Conservation (phyloP, 805 yeast genomes). For the Lipomyces yamadae region DNA sequence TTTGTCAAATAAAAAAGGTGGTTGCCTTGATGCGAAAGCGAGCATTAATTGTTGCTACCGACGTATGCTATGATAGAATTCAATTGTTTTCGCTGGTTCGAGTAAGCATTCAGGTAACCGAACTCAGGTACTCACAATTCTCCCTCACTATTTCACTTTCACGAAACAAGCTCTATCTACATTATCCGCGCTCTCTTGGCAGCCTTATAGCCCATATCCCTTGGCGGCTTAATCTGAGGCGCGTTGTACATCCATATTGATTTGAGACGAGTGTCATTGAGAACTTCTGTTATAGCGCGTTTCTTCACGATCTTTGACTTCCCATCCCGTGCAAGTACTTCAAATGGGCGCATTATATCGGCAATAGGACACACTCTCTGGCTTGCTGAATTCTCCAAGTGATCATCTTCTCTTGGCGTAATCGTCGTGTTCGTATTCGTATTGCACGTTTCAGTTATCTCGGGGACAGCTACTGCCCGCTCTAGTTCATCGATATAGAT, state of each 20-base stretch:
- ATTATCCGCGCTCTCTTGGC: not conserved
- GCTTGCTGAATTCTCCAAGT: slow-evolving; percentile 40
- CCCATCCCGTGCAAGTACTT: slow-evolving; percentile 53
- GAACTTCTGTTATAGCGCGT: slow-evolving; percentile 67
- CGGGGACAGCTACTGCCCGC: slow-evolving; percentile 50
- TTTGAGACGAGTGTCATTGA: slow-evolving; percentile 64
- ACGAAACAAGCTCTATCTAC: not conserved
- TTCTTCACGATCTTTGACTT: slow-evolving; percentile 66
- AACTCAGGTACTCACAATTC: no score
- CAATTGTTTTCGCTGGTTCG: no score
- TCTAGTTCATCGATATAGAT: slow-evolving; percentile 84
- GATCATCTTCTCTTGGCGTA: slow-evolving; percentile 43
- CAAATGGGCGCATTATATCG: slow-evolving; percentile 64
- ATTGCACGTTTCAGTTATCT: not conserved
- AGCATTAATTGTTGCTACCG: no score
- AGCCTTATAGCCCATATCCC: not conserved
- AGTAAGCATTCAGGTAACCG: no score
- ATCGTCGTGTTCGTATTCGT: slow-evolving; percentile 30
- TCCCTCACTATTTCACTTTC: not conserved
- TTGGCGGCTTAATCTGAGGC: slow-evolving; percentile 14
- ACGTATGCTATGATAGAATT: no score
- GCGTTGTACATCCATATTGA: slow-evolving; percentile 60
- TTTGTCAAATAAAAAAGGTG: no score
- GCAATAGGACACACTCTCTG: slow-evolving; percentile 54
- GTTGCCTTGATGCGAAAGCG: no score